Conservation (phyloP, 2,329 filamentous ascomycete species). For the Epichloe uncinata region DNA sequence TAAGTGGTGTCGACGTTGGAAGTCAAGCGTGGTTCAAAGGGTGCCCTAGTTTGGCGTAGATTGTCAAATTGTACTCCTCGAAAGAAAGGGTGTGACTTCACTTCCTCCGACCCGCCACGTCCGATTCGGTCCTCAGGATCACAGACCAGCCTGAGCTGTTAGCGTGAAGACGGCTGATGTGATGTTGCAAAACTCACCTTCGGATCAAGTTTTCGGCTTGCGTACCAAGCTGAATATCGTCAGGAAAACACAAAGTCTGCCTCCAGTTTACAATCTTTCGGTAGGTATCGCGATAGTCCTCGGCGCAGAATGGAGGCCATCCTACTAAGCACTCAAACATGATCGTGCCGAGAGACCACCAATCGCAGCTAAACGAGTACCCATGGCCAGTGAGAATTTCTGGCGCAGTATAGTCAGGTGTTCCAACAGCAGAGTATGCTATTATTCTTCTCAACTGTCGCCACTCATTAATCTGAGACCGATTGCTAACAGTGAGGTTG, state of each 20-base stretch:
- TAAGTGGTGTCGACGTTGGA: conserved; percentile 94
- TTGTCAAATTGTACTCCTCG: conserved; percentile 89
- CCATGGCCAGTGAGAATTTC: conserved; percentile 96
- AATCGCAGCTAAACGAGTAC: conserved; percentile 94
- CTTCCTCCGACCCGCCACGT: conserved; percentile 71
- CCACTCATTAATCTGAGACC: conserved; percentile 97
- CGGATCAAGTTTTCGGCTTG: conserved; percentile 89
- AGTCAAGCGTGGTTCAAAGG: conserved; percentile 86
- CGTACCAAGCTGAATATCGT: conserved; percentile 76
- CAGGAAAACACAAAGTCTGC: conserved; percentile 88
- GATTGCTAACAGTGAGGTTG: conserved; percentile 94
- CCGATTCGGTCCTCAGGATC: conserved; percentile 87
- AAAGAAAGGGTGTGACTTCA: conserved; percentile 84
- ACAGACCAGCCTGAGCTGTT: conserved; percentile 91
- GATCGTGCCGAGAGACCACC: conserved; percentile 97
- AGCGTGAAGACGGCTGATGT: neutral
- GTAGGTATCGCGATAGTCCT: conserved; percentile 95
- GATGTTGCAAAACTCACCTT: conserved; percentile 46
- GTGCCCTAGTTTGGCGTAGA: conserved; percentile 80
- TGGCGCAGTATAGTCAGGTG: conserved; percentile 95
- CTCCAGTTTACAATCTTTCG: conserved; percentile 99
- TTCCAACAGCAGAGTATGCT: conserved; percentile 96
- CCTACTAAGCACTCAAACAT: conserved; percentile 99
- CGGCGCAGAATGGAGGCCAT: conserved; percentile 97
- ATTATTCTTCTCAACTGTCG: conserved; percentile 87